Evolutionary conservation across 2,329 filamentous ascomycete genomes (phyloP).

Genomic region (Penicillium brevicompactum): DNA sequence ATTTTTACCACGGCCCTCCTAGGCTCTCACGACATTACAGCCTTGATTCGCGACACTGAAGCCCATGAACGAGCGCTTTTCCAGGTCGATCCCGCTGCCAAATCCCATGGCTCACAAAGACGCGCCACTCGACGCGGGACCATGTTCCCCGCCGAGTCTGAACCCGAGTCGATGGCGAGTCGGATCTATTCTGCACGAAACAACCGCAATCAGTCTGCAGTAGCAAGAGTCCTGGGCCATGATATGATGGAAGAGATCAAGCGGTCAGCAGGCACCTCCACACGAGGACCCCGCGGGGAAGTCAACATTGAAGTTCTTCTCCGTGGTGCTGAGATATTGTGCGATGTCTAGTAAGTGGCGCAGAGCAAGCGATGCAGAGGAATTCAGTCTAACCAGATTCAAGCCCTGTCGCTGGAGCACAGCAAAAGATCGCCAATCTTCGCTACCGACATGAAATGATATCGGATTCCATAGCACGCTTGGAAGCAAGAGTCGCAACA

Average conservation of each 20-base stretch:
- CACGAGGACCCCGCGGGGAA: constrained; percentile 61
- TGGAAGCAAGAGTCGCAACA: constrained; percentile 76
- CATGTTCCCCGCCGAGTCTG: constrained; percentile 46
- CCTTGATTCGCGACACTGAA: constrained; percentile 92
- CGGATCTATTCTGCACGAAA: constrained; percentile 54
- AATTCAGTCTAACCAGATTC: constrained; percentile 4
- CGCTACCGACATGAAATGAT: constrained; percentile 72
- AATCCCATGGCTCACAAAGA: constrained; percentile 50
- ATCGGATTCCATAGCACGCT: constrained; percentile 72
- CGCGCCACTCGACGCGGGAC: constrained; percentile 52
- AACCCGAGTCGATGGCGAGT: constrained; percentile 47
- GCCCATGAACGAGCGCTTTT: constrained; percentile 92
- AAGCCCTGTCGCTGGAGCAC: constrained; percentile 73
- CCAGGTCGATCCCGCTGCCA: constrained; percentile 75
- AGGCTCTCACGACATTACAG: constrained; percentile 85
- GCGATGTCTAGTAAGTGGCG: constrained; percentile 72
- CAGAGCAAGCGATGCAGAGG: neutral
- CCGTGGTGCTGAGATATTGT: constrained; percentile 84
- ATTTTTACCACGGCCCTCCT: constrained; percentile 95
- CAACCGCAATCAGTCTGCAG: constrained; percentile 73
- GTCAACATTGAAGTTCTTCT: constrained; percentile 86
- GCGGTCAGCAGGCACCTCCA: constrained; percentile 58
- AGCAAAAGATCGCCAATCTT: constrained; percentile 73
- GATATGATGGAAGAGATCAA: constrained; percentile 82
- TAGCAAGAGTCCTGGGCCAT: constrained; percentile 83